Evolutionary conservation across 83 land plant species (phyloP).

Genomic region (Diphasiastrum complanatum): DNA sequence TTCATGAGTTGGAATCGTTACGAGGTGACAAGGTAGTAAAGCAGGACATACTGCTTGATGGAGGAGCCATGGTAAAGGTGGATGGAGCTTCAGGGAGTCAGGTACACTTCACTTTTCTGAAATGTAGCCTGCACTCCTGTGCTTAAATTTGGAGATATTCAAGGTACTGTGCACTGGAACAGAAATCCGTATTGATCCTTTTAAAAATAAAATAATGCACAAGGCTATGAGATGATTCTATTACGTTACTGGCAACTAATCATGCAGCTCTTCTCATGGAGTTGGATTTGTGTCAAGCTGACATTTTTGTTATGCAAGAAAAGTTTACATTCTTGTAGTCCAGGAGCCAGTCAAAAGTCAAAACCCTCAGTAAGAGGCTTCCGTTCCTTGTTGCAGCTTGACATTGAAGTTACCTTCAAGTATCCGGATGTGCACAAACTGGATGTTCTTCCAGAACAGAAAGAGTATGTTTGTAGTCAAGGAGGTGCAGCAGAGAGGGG

Average conservation of each 20-base stretch:
- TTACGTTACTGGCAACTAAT: too few species aligned
- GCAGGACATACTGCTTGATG: constrained; percentile 16
- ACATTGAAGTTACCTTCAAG: constrained; percentile 58
- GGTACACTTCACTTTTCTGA: constrained; percentile 22
- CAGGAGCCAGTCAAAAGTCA: too few species aligned
- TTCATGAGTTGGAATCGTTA: constrained; percentile 55
- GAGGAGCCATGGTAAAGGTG: constrained; percentile 49
- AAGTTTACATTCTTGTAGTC: too few species aligned
- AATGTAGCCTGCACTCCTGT: not conserved
- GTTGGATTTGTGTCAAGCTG: too few species aligned
- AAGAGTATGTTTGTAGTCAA: constrained; percentile 42
- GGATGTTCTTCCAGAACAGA: not conserved
- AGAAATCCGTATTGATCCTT: too few species aligned
- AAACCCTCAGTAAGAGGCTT: too few species aligned
- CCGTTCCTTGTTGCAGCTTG: too few species aligned
- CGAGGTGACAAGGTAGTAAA: constrained; percentile 14
- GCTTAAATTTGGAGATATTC: not conserved
- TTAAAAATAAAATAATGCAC: too few species aligned
- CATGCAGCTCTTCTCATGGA: too few species aligned
- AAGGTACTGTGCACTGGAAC: too few species aligned
- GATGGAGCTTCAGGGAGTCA: constrained; percentile 45
- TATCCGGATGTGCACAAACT: constrained; percentile 24
- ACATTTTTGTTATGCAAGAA: too few species aligned
- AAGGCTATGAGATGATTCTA: too few species aligned
- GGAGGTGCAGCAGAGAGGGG: constrained; percentile 56